Evolutionary conservation across 768 basidiomycete species (phyloP).

Genomic region (Austroboletus festivus): DNA sequence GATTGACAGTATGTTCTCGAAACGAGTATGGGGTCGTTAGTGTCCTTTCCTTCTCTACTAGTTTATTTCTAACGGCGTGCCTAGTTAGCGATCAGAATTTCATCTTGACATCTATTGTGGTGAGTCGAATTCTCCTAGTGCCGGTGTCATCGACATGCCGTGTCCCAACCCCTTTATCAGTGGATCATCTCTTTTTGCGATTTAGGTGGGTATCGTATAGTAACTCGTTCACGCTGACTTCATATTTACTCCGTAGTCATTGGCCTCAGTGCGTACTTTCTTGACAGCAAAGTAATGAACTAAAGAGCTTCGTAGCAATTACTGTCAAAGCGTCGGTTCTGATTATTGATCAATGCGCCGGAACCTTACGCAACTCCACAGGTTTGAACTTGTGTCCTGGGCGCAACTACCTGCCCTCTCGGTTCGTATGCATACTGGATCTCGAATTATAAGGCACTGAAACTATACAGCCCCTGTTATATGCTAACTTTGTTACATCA

Average conservation of each 20-base stretch:
- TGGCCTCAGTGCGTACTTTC: conserved; percentile 8
- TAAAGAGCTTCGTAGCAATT: conserved; percentile 38
- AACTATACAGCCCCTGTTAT: conserved; percentile 42
- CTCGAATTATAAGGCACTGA: background rate
- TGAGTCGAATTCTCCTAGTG: conserved; percentile 28
- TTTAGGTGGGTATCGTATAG: conserved; percentile 36
- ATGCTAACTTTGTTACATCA: conserved; percentile 48
- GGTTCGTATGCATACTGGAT: conserved; percentile 25
- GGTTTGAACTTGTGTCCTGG: conserved; percentile 40
- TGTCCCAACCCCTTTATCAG: conserved; percentile 25
- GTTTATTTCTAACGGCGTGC: conserved; percentile 27
- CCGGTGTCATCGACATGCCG: background rate
- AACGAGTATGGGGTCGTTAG: conserved; percentile 50
- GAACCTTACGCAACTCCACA: conserved; percentile 15
- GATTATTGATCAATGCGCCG: background rate
- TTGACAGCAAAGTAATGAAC: background rate
- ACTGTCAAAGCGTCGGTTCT: conserved; percentile 48
- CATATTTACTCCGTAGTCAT: background rate
- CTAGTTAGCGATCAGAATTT: conserved; percentile 42
- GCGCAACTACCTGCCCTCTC: conserved; percentile 37
- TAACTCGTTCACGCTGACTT: background rate
- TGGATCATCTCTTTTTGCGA: conserved; percentile 41
- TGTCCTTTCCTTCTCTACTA: conserved; percentile 1
- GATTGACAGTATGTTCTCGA: conserved; percentile 43
- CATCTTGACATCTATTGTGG: conserved; percentile 43